Evolutionary conservation across 768 basidiomycete species (phyloP), one percentile per base, ranked within the genome.

Genomic region (Boletus rex-veris): DNA sequence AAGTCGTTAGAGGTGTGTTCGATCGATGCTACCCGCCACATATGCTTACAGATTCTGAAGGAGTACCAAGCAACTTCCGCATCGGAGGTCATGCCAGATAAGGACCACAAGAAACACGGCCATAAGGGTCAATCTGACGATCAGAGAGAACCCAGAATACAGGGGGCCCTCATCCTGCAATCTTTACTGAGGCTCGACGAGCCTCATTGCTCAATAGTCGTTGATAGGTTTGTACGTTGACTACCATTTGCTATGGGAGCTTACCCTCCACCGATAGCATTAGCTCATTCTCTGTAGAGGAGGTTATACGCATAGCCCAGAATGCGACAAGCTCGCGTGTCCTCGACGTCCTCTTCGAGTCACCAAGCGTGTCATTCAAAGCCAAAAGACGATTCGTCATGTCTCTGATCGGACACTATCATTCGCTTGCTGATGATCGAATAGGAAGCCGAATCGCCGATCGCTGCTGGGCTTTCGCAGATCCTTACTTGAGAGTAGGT

Each of bases 361-460:
- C 88, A 2, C 70, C 84, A 2, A 79, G 84, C 0, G 82, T 91
- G 0, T 68, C 84, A 3, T 67, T 76, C 26, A 88, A 85, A 64
- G 75, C 76, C 19, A 87, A 89, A 58, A 82, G 90, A 9, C 75
- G 79, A 58, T 79, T 96, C 45, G 80, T 97, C 42, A 74, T 85
- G 66, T 76, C 80, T 5, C 84, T 96, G 64, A 80, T 93, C 37
- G 90, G 86, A 7, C 80, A 86, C 54, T 97, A 86, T 71, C 85
- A 88, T 64, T 65, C 74, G 30, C 83, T 99, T 33, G 90, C 89
- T 6, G 89, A 95, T 66, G 92, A 98, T 67, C 84, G 88, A 42
- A 83, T 97, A 58, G 97, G 97, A 42, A 92, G 90, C 62, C 80
- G 92, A 44, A 85, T 98, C 1, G 90, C 82, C 5, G 96, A 95